Conservation (phyloP, 1,284 basidiomycete species). For the Agroathelia rolfsii region DNA sequence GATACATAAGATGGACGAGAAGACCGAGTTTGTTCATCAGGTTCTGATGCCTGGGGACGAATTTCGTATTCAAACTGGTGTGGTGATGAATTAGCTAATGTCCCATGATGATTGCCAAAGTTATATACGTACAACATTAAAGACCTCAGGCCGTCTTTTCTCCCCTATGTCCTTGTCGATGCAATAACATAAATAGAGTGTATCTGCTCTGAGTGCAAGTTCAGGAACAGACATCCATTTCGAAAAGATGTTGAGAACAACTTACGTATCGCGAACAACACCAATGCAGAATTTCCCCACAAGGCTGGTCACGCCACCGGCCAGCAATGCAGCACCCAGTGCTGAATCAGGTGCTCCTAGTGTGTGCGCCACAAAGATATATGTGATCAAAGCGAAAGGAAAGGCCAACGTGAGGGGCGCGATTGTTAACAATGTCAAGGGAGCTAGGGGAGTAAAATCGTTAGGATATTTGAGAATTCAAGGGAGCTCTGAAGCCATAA, state of each 20-base stretch:
- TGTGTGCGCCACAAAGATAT: constrained; percentile 82
- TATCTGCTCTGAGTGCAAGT: constrained; percentile 46
- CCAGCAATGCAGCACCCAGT: constrained; percentile 66
- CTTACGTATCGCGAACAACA: constrained; percentile 69
- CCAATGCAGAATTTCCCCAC: constrained; percentile 79
- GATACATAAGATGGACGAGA: constrained; percentile 11
- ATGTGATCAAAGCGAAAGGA: constrained; percentile 75
- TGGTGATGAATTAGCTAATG: constrained; percentile 1
- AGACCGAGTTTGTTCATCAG: too few relatives aligned
- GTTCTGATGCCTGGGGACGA: constrained; percentile 27
- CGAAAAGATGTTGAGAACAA: constrained; percentile 9
- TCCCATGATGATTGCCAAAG: constrained; percentile 2
- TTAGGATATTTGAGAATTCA: constrained; percentile 1
- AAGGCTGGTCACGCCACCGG: constrained; percentile 71
- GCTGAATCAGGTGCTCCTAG: constrained; percentile 71
- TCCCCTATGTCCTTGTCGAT: constrained; percentile 73
- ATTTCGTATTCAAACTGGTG: constrained; percentile 34
- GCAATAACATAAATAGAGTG: constrained; percentile 82
- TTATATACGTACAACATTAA: constrained; percentile 48
- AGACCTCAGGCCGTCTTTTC: constrained; percentile 56
- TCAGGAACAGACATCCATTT: constrained; percentile 2
- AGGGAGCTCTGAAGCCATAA: too few relatives aligned
- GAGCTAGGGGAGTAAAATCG: constrained; percentile 30
- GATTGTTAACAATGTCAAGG: constrained; percentile 67
- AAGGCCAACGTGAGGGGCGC: constrained; percentile 72